phyloP scores from a whole-genome alignment of 2,329 filamentous ascomycete species.

The Aureobasidium leucospermi region DNA sequence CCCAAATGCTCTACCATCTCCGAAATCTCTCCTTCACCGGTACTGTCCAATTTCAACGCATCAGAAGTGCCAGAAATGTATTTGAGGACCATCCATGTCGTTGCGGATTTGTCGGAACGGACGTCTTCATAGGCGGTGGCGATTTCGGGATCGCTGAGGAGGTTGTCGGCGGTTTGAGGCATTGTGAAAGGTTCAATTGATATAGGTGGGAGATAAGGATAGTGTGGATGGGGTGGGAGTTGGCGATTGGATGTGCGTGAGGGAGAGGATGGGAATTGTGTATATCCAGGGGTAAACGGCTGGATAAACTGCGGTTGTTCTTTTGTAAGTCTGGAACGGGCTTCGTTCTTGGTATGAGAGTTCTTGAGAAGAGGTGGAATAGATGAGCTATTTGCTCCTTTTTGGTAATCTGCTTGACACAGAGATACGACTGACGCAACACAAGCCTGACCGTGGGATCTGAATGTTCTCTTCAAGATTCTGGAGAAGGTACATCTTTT shows the following conservation, averaged over 20 bases:
- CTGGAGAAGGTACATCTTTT: too few relatives aligned
- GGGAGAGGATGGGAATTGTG: neutral
- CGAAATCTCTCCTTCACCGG: neutral
- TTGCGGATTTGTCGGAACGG: conserved; percentile 1
- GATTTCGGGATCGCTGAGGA: conserved; percentile 13
- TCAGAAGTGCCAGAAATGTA: conserved; percentile 10
- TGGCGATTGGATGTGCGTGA: neutral
- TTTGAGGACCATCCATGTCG: conserved; percentile 13
- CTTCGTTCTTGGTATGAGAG: neutral
- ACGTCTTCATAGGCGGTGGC: conserved; percentile 10
- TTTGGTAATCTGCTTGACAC: neutral
- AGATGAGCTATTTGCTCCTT: neutral
- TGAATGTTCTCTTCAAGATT: too few relatives aligned
- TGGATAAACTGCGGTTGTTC: neutral
- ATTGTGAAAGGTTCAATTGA: neutral
- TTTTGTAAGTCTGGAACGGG: neutral
- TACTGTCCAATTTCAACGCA: conserved; percentile 5
- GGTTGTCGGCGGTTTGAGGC: conserved; percentile 10
- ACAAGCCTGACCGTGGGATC: too few relatives aligned
- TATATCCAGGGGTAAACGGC: conserved; percentile 10
- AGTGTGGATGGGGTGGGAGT: neutral
- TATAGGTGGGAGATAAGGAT: neutral
- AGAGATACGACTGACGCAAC: neutral
- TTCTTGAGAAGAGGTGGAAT: neutral
- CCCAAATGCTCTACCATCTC: conserved; percentile 1